phyloP scores from a whole-genome alignment of 495 filamentous ascomycete species.

The Xeromyces bisporus region DNA sequence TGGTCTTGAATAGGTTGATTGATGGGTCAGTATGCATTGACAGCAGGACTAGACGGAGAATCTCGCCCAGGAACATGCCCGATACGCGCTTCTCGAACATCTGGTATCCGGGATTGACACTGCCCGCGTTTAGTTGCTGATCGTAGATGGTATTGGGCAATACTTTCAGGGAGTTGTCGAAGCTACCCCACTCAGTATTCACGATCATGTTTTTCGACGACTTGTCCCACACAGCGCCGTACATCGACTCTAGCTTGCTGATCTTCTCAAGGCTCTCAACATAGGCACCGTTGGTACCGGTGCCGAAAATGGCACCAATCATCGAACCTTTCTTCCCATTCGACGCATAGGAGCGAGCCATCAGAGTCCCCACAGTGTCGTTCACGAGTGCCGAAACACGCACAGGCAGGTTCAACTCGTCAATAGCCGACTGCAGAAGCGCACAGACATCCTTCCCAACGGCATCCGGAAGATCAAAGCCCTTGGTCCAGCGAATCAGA shows the following conservation, averaged over 20 bases:
- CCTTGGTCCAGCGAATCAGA: slow-evolving; percentile 94
- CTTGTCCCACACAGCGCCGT: slow-evolving; percentile 49
- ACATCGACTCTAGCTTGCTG: slow-evolving; percentile 28
- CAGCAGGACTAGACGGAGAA: slow-evolving; percentile 61
- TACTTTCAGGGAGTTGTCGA: slow-evolving; percentile 80
- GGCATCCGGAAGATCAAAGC: slow-evolving; percentile 86
- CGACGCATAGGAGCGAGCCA: slow-evolving; percentile 90
- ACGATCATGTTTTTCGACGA: slow-evolving; percentile 89
- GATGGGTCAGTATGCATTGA: slow-evolving; percentile 43
- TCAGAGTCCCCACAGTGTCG: slow-evolving; percentile 91
- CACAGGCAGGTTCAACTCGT: slow-evolving; percentile 71
- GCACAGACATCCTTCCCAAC: slow-evolving; percentile 88
- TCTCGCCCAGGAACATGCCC: slow-evolving; percentile 96
- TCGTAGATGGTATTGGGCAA: slow-evolving; percentile 81
- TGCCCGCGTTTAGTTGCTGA: slow-evolving; percentile 54
- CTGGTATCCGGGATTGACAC: slow-evolving; percentile 85
- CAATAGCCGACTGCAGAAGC: slow-evolving; percentile 80
- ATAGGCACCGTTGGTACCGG: slow-evolving; percentile 89
- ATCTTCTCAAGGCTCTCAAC: slow-evolving; percentile 39
- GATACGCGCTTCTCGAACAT: slow-evolving; percentile 98
- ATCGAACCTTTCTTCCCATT: slow-evolving; percentile 76
- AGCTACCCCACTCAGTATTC: slow-evolving; percentile 97
- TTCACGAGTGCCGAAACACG: slow-evolving; percentile 90
- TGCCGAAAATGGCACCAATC: slow-evolving; percentile 80
- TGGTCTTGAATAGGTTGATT: slow-evolving; percentile 51